Evolutionary conservation across 352 stramenopile species (phyloP), one percentile per base, ranked within the genome.

Genomic region (Pythium dissotocum): DNA sequence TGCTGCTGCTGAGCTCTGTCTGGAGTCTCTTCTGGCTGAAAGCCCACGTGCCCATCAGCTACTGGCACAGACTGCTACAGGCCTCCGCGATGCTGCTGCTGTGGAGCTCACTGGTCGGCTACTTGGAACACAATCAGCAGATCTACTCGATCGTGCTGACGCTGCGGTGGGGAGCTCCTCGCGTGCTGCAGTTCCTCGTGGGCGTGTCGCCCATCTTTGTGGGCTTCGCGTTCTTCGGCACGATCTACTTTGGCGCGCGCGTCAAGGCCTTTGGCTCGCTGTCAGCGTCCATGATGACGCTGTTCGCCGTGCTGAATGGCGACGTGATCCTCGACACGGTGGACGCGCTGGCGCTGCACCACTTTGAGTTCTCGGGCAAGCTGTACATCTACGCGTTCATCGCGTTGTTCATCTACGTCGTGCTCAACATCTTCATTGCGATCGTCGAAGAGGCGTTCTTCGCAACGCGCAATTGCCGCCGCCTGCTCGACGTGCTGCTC

Each of bases 391-490:
- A 95, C 70, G 82, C 84, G 42, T 97, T 97, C 73, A 93, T 97
- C 46, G 78, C 83, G 62, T 72, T 97, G n/a, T 97, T 97, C 72
- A 96, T 97, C 71, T 97, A 97, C 71, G 87, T 97, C 54, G 91
- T 97, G 58, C 79, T 97, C 55, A 97, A 97, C 66, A 89, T 97
- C 61, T 97, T 97, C 64, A 95, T 97, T 33, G 89, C 89, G 14
- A 94, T 97, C 58, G 85, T 97, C 48, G 91, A 97, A 54, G 89
- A 97, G 54, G 86, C 90, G 30, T 97, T 96, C 77, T 97, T 97
- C 62, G 87, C 88, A n/a, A 93, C 86, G 33, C 79, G 88, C 51
- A 80, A 80, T 26, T 86, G 76, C 32, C 72, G 81, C 2, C 77
- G 84, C n/a, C 77, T 82, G 58, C 72, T 94, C 18, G 84, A 82